phyloP scores from a whole-genome alignment of 305 asterid species.

The Vinca major region DNA sequence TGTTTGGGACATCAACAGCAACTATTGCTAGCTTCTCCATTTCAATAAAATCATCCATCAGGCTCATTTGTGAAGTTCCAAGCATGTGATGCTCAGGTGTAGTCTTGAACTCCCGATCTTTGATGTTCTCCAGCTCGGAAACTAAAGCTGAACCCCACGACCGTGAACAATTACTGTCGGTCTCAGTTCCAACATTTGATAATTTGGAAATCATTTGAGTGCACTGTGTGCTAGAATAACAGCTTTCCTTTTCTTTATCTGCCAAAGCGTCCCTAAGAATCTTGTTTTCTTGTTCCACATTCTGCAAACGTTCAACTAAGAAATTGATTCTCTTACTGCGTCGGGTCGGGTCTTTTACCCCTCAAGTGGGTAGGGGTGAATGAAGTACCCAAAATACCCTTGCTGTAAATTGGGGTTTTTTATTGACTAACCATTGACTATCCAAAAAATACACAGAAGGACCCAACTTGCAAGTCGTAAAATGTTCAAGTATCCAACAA shows the following conservation, averaged over 20 bases:
- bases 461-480: no score
- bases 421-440: no score
- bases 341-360: no score
- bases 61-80: constrained; percentile 67
- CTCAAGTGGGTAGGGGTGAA: no score
- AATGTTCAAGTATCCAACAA: no score
- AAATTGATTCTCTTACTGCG: constrained; percentile 34
- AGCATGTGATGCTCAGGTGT: constrained; percentile 31
- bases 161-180: constrained; percentile 20
- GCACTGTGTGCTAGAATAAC: constrained; percentile 1
- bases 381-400: no score
- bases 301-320: constrained; percentile 48
- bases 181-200: constrained; percentile 8
- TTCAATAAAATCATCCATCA: constrained; percentile 95
- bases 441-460: no score
- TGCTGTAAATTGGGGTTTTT: no score
- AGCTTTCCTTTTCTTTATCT: constrained; percentile 38
- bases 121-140: constrained; percentile 19
- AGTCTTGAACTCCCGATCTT: constrained; percentile 13
- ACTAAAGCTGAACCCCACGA: constrained; percentile 28
- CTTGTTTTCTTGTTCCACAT: constrained; percentile 59
- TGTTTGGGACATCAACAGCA: constrained; percentile 39
- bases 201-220: constrained; percentile 3
- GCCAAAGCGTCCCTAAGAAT: constrained; percentile 39
- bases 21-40: constrained; percentile 92